phyloP scores from a whole-genome alignment of 352 stramenopile genomes.

The Globisporangium orthogonon region DNA sequence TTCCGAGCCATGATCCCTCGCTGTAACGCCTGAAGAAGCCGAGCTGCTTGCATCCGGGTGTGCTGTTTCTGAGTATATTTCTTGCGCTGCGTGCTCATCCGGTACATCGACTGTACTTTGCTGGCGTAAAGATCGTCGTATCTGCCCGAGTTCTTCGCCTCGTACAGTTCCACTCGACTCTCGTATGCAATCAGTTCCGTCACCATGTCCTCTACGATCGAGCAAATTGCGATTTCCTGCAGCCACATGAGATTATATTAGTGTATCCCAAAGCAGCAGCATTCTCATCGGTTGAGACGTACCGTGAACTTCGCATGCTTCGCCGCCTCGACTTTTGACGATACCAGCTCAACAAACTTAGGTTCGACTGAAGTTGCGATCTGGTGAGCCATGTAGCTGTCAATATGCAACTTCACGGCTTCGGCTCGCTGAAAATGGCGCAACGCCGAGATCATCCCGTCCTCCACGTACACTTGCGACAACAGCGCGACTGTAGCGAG shows the following conservation, averaged over 20 bases:
- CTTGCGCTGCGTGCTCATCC: conserved; percentile 62
- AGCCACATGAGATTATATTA: not conserved
- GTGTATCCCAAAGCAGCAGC: too few relatives aligned
- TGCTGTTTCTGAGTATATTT: conserved; percentile 39
- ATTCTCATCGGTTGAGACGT: not conserved
- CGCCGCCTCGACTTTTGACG: conserved; percentile 24
- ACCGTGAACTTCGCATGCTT: conserved; percentile 35
- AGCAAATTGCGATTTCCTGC: conserved; percentile 38
- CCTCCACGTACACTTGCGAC: conserved; percentile 36
- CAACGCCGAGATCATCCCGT: conserved; percentile 25
- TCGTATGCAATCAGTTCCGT: conserved; percentile 44
- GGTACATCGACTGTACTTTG: conserved; percentile 62
- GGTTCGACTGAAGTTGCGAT: conserved; percentile 9
- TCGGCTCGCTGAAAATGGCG: conserved; percentile 38
- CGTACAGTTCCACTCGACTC: conserved; percentile 43
- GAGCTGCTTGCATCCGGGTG: conserved; percentile 40
- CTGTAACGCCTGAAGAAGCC: conserved; percentile 63
- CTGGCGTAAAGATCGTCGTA: conserved; percentile 63
- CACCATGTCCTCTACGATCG: conserved; percentile 62
- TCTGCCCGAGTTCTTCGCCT: conserved; percentile 48
- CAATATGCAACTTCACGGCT: conserved; percentile 32
- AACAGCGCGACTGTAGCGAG: conserved; percentile 37
- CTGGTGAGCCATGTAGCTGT: conserved; percentile 23
- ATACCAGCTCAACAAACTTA: conserved; percentile 18
- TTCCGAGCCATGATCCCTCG: conserved; percentile 49